Evolutionary conservation across 768 basidiomycete species (phyloP).

Genomic region (Pleurotus citrinopileatus): DNA sequence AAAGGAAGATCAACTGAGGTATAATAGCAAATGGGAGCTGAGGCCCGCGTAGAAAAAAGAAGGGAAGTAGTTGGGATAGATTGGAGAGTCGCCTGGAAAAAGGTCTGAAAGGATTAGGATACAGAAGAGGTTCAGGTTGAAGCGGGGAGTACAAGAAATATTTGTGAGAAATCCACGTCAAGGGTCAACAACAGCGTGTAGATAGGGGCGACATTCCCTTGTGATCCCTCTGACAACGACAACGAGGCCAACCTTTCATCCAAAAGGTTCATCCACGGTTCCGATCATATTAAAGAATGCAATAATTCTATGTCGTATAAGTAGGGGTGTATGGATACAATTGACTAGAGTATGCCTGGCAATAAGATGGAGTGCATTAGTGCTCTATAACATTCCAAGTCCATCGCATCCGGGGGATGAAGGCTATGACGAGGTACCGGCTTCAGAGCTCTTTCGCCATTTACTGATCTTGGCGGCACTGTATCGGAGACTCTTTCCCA

Average conservation of each 20-base stretch:
- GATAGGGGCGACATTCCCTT: constrained; percentile 1
- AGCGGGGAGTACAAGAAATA: constrained; percentile 1
- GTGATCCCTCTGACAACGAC: not conserved
- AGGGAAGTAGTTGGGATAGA: constrained; percentile 9
- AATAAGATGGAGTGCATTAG: not conserved
- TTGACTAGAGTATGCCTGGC: constrained; percentile 3
- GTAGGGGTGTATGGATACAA: constrained; percentile 11
- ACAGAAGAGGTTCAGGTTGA: not conserved
- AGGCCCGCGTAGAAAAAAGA: not conserved
- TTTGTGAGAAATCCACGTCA: constrained; percentile 10
- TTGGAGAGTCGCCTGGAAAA: not conserved
- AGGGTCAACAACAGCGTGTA: constrained; percentile 6
- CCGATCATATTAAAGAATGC: not conserved
- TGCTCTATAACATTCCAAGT: not conserved
- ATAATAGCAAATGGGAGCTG: not conserved
- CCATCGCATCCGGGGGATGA: not conserved
- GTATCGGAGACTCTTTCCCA: constrained; percentile 77
- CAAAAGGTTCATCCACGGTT: not conserved
- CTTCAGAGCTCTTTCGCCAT: constrained; percentile 62
- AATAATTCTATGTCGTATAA: not conserved
- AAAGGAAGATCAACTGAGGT: not conserved
- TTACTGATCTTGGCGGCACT: constrained; percentile 75
- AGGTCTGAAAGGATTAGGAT: not conserved
- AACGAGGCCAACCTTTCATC: not conserved
- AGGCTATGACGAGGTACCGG: constrained; percentile 1